These are phyloP conservation scores for Chenopodium berlandieri DNA, from an alignment of 148 eudicot species.

Conservation along the genomic window DNA sequence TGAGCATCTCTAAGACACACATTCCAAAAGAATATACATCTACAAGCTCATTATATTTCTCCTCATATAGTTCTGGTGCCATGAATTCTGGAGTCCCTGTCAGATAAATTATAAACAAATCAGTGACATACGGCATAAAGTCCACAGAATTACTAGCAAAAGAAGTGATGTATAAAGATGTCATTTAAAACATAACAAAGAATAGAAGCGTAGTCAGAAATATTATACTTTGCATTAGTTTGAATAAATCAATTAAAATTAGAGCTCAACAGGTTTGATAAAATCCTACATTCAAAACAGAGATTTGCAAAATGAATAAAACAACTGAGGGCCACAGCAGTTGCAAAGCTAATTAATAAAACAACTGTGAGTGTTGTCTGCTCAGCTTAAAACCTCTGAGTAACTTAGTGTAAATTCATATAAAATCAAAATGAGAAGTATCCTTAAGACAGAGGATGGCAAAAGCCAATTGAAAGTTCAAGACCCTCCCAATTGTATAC, in stretches of 20 bases:
- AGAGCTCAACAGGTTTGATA: background rate
- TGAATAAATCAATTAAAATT: background rate
- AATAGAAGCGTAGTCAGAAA: background rate
- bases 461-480: too few relatives aligned
- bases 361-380: too few relatives aligned
- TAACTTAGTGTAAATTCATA: too few relatives aligned
- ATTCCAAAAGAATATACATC: constrained; percentile 90
- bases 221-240: background rate
- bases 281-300: background rate
- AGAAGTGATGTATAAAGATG: background rate
- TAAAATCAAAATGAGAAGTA: too few relatives aligned
- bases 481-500: too few relatives aligned
- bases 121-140: background rate
- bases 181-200: background rate
- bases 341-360: too few relatives aligned
- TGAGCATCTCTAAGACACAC: constrained; percentile 86
- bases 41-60: constrained; percentile 71
- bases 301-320: background rate
- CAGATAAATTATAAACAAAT: background rate
- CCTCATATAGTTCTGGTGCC: constrained; percentile 90
- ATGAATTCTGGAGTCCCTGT: constrained; percentile 93
- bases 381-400: too few relatives aligned
- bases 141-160: background rate
- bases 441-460: too few relatives aligned
- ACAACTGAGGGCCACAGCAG: too few relatives aligned